phyloP scores from a whole-genome alignment of 768 basidiomycete species.

The Chalciporus sphaerocephalus region DNA sequence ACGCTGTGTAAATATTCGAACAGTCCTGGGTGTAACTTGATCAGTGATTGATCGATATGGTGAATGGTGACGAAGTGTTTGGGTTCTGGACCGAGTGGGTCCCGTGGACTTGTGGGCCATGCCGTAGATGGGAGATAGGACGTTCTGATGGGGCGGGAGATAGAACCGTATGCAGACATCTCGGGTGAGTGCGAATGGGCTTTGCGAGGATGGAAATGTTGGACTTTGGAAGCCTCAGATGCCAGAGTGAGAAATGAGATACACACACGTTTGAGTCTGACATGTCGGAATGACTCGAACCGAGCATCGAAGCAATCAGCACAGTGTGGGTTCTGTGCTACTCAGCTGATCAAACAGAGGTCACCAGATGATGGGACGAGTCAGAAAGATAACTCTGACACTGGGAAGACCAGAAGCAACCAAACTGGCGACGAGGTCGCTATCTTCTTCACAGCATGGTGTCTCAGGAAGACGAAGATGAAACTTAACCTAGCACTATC shows the following conservation, averaged over 20 bases:
- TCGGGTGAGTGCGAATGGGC: not conserved
- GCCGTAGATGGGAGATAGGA: constrained; percentile 43
- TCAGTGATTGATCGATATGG: constrained; percentile 33
- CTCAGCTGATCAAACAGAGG: not conserved
- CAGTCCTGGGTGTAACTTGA: constrained; percentile 41
- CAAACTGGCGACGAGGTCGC: not conserved
- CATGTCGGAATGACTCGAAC: not conserved
- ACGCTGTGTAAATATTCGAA: constrained; percentile 54
- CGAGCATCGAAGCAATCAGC: not conserved
- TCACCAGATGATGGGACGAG: not conserved
- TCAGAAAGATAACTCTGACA: not conserved
- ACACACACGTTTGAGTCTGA: not conserved
- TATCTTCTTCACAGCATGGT: not conserved
- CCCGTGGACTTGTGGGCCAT: constrained; percentile 39
- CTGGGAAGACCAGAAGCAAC: not conserved
- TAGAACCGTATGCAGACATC: constrained; percentile 75
- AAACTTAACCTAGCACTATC: not conserved
- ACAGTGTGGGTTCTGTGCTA: not conserved
- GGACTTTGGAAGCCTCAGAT: too few species aligned
- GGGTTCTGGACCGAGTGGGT: constrained; percentile 16
- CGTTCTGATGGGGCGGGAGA: constrained; percentile 32
- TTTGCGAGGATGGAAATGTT: too few species aligned
- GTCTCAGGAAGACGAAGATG: not conserved
- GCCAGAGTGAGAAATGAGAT: not conserved
- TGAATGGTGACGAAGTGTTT: constrained; percentile 28